These are phyloP conservation scores for Anethum foeniculum DNA, from an alignment of 140 eudicot species.

Conservation along the genomic window DNA sequence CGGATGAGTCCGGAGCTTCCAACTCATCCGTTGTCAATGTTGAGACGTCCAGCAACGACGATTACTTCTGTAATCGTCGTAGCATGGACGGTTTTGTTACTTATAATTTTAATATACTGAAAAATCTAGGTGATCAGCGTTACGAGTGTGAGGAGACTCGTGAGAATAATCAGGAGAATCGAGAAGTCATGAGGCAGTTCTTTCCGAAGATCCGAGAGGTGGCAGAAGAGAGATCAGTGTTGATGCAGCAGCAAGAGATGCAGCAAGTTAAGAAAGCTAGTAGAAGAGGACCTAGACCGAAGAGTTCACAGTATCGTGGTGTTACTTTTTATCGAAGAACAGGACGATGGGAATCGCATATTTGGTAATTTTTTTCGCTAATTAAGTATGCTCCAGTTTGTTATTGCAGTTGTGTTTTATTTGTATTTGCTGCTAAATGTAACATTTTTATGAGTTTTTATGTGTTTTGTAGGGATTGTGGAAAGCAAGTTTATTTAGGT, in stretches of 20 bases:
- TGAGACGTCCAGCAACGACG: conserved; percentile 13
- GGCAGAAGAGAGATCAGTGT: neutral
- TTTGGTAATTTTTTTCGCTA: conserved; percentile 16
- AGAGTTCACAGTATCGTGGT: conserved; percentile 36
- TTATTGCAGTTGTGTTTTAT: neutral
- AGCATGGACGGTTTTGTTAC: neutral
- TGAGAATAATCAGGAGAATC: neutral
- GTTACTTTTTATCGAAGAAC: conserved; percentile 34
- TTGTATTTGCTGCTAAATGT: neutral
- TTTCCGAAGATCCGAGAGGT: conserved; percentile 1
- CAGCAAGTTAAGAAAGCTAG: conserved; percentile 16
- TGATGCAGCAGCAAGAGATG: conserved; percentile 4
- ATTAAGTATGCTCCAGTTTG: neutral
- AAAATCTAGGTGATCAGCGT: neutral
- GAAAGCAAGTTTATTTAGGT: conserved; percentile 10
- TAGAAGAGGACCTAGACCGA: conserved; percentile 32
- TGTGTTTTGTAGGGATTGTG: conserved; percentile 9
- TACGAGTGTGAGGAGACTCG: neutral
- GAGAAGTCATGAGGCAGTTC: conserved; percentile 2
- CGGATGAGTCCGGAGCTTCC: conserved; percentile 16
- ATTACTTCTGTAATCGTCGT: neutral
- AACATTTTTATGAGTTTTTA: neutral
- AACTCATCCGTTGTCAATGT: conserved; percentile 18
- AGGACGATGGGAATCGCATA: conserved; percentile 41
- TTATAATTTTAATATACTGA: conserved; percentile 12